phyloP scores from a whole-genome alignment of 495 filamentous ascomycete species.

The Letharia columbiana region DNA sequence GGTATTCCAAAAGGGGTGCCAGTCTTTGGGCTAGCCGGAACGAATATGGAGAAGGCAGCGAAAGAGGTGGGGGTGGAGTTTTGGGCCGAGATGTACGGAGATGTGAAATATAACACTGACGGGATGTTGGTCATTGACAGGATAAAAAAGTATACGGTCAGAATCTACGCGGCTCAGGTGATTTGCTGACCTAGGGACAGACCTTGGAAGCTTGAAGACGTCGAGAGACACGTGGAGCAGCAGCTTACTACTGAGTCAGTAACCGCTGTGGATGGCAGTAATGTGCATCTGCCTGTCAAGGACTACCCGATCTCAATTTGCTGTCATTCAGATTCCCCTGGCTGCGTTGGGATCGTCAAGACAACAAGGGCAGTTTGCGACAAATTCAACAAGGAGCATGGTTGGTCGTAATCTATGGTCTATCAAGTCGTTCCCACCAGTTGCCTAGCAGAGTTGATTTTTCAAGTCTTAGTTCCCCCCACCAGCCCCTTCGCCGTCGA shows the following conservation, averaged over 20 bases:
- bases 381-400: conserved; percentile 34
- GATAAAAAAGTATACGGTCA: conserved; percentile 39
- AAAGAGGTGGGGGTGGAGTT: conserved; percentile 48
- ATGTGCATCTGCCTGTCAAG: conserved; percentile 38
- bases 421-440: background rate
- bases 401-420: conserved; percentile 9
- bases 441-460: background rate
- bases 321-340: conserved; percentile 48
- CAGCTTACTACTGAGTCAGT: conserved; percentile 40
- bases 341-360: conserved; percentile 44
- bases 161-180: background rate
- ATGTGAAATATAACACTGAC: conserved; percentile 48
- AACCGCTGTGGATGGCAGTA: conserved; percentile 38
- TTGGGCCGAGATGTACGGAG: conserved; percentile 48
- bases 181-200: conserved; percentile 18
- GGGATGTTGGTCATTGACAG: conserved; percentile 46
- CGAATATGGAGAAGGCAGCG: conserved; percentile 43
- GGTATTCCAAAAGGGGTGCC: conserved; percentile 44
- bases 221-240: conserved; percentile 38
- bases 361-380: conserved; percentile 36
- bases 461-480: background rate
- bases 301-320: conserved; percentile 43
- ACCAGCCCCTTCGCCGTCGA: background rate
- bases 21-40: conserved; percentile 51
- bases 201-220: conserved; percentile 39